Conservation (phyloP, 2,329 filamentous ascomycete genomes). For the Meredithiella fracta region DNA sequence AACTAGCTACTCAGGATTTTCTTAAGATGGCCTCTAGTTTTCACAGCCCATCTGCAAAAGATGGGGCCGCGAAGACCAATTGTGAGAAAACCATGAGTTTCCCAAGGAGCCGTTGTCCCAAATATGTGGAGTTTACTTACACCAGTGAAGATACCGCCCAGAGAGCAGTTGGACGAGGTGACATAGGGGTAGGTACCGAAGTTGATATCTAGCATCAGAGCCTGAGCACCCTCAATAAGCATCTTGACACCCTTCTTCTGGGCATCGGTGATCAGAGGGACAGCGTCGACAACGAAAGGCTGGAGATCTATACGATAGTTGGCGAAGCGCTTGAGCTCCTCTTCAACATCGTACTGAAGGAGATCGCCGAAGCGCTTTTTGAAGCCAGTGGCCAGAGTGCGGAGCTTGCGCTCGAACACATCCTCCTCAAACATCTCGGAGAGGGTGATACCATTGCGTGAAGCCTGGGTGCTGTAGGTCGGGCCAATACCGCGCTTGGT, state of each 20-base stretch:
- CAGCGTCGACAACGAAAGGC: slow-evolving; percentile 48
- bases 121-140: slow-evolving; percentile 8
- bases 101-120: background rate
- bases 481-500: slow-evolving; percentile 21
- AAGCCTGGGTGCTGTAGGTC: slow-evolving; percentile 17
- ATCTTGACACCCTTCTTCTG: slow-evolving; percentile 43
- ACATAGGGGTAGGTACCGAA: slow-evolving; percentile 24
- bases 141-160: slow-evolving; percentile 19
- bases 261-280: slow-evolving; percentile 44
- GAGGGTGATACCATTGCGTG: slow-evolving; percentile 49
- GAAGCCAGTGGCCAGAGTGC: slow-evolving; percentile 43
- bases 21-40: background rate
- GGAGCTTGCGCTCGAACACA: slow-evolving; percentile 49
- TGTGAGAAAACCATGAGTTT: background rate
- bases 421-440: slow-evolving; percentile 51
- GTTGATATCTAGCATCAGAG: slow-evolving; percentile 50
- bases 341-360: slow-evolving; percentile 48
- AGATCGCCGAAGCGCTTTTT: slow-evolving; percentile 53
- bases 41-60: background rate
- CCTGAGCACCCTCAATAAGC: slow-evolving; percentile 47
- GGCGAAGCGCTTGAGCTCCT: slow-evolving; percentile 48
- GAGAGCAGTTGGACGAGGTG: slow-evolving; percentile 19
- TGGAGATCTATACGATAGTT: slow-evolving; percentile 40
- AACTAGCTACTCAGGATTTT: slow-evolving; percentile 3
- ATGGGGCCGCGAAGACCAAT: slow-evolving; percentile 4